A percentile compares a stretch with the other conserved stretches of the same genome.
phyloP scores from a whole-genome alignment of 805 yeast species.

The Sungouiella thailandica region DNA sequence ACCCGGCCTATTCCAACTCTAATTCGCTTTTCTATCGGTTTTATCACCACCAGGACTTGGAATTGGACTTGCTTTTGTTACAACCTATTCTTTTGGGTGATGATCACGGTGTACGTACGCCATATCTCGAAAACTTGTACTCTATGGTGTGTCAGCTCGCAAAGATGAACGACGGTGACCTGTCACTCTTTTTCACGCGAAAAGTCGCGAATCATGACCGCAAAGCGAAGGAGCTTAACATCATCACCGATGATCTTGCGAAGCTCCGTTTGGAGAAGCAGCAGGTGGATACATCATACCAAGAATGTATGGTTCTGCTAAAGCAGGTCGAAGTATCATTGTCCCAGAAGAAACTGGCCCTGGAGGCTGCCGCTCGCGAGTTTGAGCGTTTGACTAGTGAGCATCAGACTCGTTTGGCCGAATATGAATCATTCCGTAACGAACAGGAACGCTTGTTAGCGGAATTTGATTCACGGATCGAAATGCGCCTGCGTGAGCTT shows the following conservation, averaged over 20 bases:
- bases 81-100: constrained; percentile 91
- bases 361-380: constrained; percentile 6
- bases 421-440: constrained; percentile 6
- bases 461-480: constrained; percentile 1
- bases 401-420: constrained; percentile 12
- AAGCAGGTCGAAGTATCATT: constrained; percentile 21
- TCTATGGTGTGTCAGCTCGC: constrained; percentile 67
- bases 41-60: constrained; percentile 45
- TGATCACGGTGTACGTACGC: constrained; percentile 79
- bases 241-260: constrained; percentile 17
- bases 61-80: constrained; percentile 69
- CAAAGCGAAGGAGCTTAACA: constrained; percentile 17
- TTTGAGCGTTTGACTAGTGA: constrained; percentile 2
- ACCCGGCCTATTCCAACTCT: constrained; percentile 22
- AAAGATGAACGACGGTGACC: constrained; percentile 35
- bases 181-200: constrained; percentile 29
- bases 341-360: constrained; percentile 14
- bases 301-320: constrained; percentile 18
- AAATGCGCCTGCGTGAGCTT: too few species aligned
- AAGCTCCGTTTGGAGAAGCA: constrained; percentile 14
- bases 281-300: constrained; percentile 13
- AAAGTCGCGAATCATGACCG: constrained; percentile 15
- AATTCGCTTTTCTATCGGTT: constrained; percentile 64
- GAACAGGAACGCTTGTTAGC: constrained; percentile 7
- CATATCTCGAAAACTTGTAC: constrained; percentile 83